Evolutionary conservation across 495 filamentous ascomycete species (phyloP).

Genomic region (Haplographium delicatum): DNA sequence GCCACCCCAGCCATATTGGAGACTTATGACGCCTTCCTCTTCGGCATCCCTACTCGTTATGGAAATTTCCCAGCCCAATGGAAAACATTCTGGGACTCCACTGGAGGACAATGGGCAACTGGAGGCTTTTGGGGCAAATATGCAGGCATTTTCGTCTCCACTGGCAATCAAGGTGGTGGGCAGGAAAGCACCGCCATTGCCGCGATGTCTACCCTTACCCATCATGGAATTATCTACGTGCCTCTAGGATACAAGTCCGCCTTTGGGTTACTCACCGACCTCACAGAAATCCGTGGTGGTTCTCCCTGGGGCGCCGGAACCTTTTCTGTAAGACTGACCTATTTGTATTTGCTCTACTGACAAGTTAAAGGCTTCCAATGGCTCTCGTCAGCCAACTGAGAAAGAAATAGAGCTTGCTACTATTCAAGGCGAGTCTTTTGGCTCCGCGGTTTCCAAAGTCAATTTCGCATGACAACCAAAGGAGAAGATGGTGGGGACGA

Average conservation of each 20-base stretch:
- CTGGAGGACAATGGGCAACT: slow-evolving; percentile 41
- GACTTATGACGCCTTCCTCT: slow-evolving; percentile 80
- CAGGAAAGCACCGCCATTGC: slow-evolving; percentile 84
- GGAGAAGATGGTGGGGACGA: slow-evolving; percentile 25
- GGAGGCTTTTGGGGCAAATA: slow-evolving; percentile 62
- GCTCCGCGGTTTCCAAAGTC: slow-evolving; percentile 67
- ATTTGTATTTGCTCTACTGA: slow-evolving; percentile 16
- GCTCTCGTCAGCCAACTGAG: slow-evolving; percentile 70
- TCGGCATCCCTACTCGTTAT: slow-evolving; percentile 92
- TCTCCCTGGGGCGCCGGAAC: slow-evolving; percentile 91
- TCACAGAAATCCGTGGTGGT: slow-evolving; percentile 75
- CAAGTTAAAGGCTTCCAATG: slow-evolving; percentile 51
- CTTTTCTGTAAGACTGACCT: slow-evolving; percentile 50
- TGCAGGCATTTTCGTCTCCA: slow-evolving; percentile 83
- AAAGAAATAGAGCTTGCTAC: slow-evolving; percentile 74
- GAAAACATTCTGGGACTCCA: slow-evolving; percentile 45
- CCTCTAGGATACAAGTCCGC: slow-evolving; percentile 84
- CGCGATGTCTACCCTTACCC: slow-evolving; percentile 77
- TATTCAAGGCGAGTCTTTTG: slow-evolving; percentile 83
- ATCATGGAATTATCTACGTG: slow-evolving; percentile 93
- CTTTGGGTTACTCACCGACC: slow-evolving; percentile 59
- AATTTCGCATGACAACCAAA: slow-evolving; percentile 69
- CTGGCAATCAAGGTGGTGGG: slow-evolving; percentile 74
- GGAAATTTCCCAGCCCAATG: slow-evolving; percentile 97
- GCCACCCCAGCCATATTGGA: slow-evolving; percentile 59